These are phyloP conservation scores for Silene coronaria DNA, from an alignment of 179 eudicot species.

Conservation along the genomic window DNA sequence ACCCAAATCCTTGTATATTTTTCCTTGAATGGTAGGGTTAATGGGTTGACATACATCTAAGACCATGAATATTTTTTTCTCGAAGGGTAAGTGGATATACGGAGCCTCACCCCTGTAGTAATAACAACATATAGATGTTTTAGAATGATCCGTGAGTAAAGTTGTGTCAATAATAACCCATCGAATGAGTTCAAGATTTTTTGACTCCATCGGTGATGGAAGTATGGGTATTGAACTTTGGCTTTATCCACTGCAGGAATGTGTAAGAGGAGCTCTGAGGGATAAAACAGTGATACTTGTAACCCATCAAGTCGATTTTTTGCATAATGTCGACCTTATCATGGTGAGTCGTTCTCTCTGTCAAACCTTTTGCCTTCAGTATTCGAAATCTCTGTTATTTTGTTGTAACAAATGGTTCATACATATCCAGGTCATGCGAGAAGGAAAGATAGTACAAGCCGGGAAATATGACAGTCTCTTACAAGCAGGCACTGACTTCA, in stretches of 20 bases:
- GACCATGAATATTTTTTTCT: too few species aligned
- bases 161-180: neutral
- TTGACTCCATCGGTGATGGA: too few species aligned
- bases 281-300: slow-evolving; percentile 82
- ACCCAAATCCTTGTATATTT: too few species aligned
- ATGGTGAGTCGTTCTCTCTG: slow-evolving; percentile 39
- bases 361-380: neutral
- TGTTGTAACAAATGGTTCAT: neutral
- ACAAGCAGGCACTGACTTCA: slow-evolving; percentile 59
- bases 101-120: too few species aligned
- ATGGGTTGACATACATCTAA: too few species aligned
- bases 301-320: slow-evolving; percentile 92
- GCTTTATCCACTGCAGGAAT: slow-evolving; percentile 50
- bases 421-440: slow-evolving; percentile 76
- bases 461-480: slow-evolving; percentile 67
- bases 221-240: neutral
- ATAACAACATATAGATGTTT: neutral
- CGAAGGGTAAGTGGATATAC: too few species aligned
- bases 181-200: neutral
- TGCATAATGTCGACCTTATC: slow-evolving; percentile 84
- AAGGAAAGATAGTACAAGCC: slow-evolving; percentile 76
- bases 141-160: neutral
- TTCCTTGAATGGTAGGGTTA: too few species aligned
- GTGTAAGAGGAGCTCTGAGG: slow-evolving; percentile 78
- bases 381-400: neutral